A percentile compares a stretch with the other conserved stretches of the same genome.
Evolutionary conservation across 805 yeast species (phyloP).

Genomic region (Lipomyces chichibuensis): DNA sequence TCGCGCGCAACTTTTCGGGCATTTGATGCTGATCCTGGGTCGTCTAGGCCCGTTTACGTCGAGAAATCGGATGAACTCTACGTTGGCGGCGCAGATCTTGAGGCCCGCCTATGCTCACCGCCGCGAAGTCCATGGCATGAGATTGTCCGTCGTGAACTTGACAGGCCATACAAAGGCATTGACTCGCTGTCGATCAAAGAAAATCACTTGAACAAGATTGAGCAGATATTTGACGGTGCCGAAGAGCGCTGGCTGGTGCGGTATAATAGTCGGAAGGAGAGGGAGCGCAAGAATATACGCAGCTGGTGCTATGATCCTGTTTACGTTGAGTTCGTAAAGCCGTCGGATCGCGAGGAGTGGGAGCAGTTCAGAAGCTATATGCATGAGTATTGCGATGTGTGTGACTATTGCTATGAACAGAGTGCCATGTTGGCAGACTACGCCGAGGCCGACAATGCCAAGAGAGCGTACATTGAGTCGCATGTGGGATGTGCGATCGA

Average conservation of each 20-base stretch:
- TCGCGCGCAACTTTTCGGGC: not conserved
- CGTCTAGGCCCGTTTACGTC: not conserved
- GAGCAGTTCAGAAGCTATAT: slow-evolving; percentile 1
- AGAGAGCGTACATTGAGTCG: not conserved
- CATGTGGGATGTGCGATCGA: not conserved
- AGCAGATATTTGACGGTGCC: not conserved
- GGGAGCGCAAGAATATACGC: not conserved
- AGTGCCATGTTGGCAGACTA: slow-evolving; percentile 4
- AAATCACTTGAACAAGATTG: not conserved
- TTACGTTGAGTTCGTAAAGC: not conserved
- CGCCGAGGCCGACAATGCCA: slow-evolving; percentile 3
- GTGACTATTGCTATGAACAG: slow-evolving; percentile 12
- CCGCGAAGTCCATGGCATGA: slow-evolving; percentile 1
- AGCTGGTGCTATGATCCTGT: slow-evolving; percentile 1
- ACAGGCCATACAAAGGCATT: not conserved
- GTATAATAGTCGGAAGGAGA: not conserved
- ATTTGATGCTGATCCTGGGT: not conserved
- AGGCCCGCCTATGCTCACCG: not conserved
- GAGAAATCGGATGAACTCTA: not conserved
- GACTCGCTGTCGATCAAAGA: not conserved
- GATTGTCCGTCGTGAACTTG: slow-evolving; percentile 12
- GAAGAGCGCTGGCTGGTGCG: not conserved
- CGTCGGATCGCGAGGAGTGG: slow-evolving; percentile 1
- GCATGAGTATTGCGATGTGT: slow-evolving; percentile 5
- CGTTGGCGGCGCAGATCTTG: not conserved